These are phyloP conservation scores for Aspergillus sp. DNA, from an alignment of 2,329 filamentous ascomycete genomes.

Conservation along the genomic window DNA sequence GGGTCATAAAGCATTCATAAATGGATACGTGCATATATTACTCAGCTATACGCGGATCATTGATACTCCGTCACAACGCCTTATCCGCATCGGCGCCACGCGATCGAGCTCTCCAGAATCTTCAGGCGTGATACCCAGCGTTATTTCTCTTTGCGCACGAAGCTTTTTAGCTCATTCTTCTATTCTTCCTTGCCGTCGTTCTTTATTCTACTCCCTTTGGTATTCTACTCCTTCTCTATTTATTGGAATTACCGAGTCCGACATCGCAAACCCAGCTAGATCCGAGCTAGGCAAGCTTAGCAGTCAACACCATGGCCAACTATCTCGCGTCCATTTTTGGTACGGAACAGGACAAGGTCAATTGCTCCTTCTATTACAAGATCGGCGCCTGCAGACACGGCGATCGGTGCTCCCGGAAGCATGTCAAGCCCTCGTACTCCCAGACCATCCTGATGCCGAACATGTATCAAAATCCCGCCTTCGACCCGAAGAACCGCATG, in stretches of 20 bases:
- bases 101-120: conserved; percentile 29
- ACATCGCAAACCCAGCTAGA: no score
- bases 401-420: conserved; percentile 94
- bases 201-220: neutral
- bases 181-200: neutral
- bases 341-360: conserved; percentile 98
- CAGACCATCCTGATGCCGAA: conserved; percentile 98
- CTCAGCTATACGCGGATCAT: neutral
- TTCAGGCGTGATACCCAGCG: conserved; percentile 20
- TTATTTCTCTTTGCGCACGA: neutral
- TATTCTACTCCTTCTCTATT: neutral
- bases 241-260: no score
- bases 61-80: neutral
- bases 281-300: neutral
- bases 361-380: conserved; percentile 99
- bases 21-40: neutral
- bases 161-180: neutral
- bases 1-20: no score
- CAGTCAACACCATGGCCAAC: conserved; percentile 66
- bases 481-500: conserved; percentile 96
- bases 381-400: conserved; percentile 98
- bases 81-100: conserved; percentile 1
- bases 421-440: conserved; percentile 96
- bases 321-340: conserved; percentile 99
- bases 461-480: conserved; percentile 97